Conservation (phyloP, 2,329 filamentous ascomycete genomes). For the Fusarium sp. region DNA sequence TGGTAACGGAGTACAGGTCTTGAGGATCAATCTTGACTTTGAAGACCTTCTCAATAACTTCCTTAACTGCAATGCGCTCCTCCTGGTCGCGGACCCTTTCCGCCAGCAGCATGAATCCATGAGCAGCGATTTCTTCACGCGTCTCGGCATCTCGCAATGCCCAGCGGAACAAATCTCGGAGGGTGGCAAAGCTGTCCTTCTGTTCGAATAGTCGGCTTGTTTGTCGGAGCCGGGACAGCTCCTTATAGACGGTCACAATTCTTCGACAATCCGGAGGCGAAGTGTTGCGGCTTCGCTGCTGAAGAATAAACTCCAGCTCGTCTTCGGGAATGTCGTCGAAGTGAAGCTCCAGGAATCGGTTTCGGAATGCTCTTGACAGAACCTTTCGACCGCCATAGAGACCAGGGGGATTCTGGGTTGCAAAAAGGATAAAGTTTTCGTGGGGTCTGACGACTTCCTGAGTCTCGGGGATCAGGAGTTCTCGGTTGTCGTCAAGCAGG, state of each 20-base stretch:
- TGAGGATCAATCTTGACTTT: slow-evolving; percentile 83
- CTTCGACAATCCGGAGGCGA: slow-evolving; percentile 90
- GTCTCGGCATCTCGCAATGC: slow-evolving; percentile 86
- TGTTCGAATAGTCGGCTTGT: slow-evolving; percentile 94
- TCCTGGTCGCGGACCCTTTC: slow-evolving; percentile 94
- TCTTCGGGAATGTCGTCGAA: slow-evolving; percentile 98
- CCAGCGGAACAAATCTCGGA: slow-evolving; percentile 97
- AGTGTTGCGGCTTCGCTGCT: slow-evolving; percentile 85
- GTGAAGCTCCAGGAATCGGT: slow-evolving; percentile 95
- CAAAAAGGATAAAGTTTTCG: slow-evolving; percentile 96
- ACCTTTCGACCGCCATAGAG: slow-evolving; percentile 95
- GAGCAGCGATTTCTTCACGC: slow-evolving; percentile 86
- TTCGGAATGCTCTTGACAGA: slow-evolving; percentile 93
- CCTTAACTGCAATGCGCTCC: slow-evolving; percentile 86
- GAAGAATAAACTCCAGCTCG: slow-evolving; percentile 91
- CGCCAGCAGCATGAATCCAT: slow-evolving; percentile 96
- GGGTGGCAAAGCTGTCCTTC: slow-evolving; percentile 95
- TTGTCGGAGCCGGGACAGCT: slow-evolving; percentile 89
- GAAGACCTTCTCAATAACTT: slow-evolving; percentile 90
- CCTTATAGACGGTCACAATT: slow-evolving; percentile 94
- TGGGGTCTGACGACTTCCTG: slow-evolving; percentile 94
- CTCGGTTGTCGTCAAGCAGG: slow-evolving; percentile 94
- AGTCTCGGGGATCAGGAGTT: slow-evolving; percentile 95
- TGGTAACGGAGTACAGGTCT: slow-evolving; percentile 74
- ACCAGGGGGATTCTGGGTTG: slow-evolving; percentile 96